phyloP scores from a whole-genome alignment of 805 yeast genomes.

The Metschnikowia matae region DNA sequence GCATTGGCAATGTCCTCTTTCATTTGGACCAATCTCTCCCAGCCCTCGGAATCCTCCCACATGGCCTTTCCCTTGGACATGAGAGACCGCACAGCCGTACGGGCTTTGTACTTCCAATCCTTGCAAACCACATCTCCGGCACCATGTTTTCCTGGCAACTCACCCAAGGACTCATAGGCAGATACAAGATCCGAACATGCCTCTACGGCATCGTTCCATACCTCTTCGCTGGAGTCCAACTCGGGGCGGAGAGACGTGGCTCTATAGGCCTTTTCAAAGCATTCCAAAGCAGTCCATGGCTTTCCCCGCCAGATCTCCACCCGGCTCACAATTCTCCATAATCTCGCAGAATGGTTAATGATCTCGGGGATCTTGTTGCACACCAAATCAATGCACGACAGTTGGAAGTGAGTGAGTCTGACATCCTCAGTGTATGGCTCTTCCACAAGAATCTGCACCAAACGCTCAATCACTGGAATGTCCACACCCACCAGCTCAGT shows the following conservation, averaged over 20 bases:
- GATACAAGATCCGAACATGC: constrained; percentile 75
- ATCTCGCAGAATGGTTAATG: constrained; percentile 59
- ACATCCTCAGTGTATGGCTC: constrained; percentile 44
- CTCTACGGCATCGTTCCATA: constrained; percentile 78
- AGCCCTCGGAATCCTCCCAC: constrained; percentile 81
- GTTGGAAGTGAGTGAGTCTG: constrained; percentile 59
- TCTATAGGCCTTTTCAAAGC: constrained; percentile 83
- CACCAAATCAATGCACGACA: constrained; percentile 65
- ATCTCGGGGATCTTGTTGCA: constrained; percentile 64
- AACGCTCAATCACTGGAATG: constrained; percentile 66
- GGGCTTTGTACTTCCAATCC: constrained; percentile 87
- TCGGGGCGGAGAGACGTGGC: constrained; percentile 64
- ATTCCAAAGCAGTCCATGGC: constrained; percentile 85
- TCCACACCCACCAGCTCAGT: constrained; percentile 61
- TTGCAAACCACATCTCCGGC: constrained; percentile 84
- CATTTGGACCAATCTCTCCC: constrained; percentile 57
- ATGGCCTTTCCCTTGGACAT: constrained; percentile 71
- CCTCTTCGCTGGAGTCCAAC: constrained; percentile 52
- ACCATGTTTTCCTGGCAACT: constrained; percentile 68
- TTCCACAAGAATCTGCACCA: constrained; percentile 59
- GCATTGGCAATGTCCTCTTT: constrained; percentile 38
- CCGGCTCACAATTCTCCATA: constrained; percentile 81
- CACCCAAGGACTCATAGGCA: constrained; percentile 87
- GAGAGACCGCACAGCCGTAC: constrained; percentile 64
- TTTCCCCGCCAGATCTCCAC: constrained; percentile 82